Evolutionary conservation across 2,329 filamentous ascomycete genomes (phyloP), one percentile per base, ranked within the genome.

Genomic region (Fusarium hostae): DNA sequence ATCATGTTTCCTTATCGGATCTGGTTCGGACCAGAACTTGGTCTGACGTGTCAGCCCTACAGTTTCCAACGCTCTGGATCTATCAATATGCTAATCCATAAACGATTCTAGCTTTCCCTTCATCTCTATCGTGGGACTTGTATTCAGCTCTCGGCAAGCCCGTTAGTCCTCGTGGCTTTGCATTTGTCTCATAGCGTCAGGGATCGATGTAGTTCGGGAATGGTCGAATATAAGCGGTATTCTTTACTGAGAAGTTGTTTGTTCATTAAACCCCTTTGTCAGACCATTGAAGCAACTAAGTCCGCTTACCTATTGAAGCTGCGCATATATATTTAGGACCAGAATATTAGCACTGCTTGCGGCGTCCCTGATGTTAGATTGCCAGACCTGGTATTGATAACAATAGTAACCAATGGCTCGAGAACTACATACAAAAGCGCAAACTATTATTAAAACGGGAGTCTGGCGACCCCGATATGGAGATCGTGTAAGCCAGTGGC

Each of bases 11-110:
- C 30, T 55, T 37, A 26, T 48, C 39, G 37, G 20, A 45, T 35
- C 37, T 59, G 40, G 35, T 48, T 66, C 63, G 32, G 56, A 43
- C 28, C 48, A n/a, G 43, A 70, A 30, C 51, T 64, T 57, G 18
- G 48, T 66, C 48, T 39, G 18, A 52, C 41, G 13, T 61, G 32
- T 41, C 68, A 71, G 59, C 64, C 68, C 68, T 71, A 72, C 54
- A 32, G 34, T 35, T 22, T 44, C 63, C 45, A 56, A 56, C 26
- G 43, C 16, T 54, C 12, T 30, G 35, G 44, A 44, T 50, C 44
- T 45, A 66, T 55, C 16, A 26, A 39, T 59, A 15, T 45, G 24
- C 40, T 45, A 44, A 20, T 20, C 52, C 60, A 66, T 43, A 52
- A 45, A 24, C n/a, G 39, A 55, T 40, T 32, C 68, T 57, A 63